Base-by-base conservation (phyloP, 257 asterid genomes). In the Jacaranda mimosifolia region DNA sequence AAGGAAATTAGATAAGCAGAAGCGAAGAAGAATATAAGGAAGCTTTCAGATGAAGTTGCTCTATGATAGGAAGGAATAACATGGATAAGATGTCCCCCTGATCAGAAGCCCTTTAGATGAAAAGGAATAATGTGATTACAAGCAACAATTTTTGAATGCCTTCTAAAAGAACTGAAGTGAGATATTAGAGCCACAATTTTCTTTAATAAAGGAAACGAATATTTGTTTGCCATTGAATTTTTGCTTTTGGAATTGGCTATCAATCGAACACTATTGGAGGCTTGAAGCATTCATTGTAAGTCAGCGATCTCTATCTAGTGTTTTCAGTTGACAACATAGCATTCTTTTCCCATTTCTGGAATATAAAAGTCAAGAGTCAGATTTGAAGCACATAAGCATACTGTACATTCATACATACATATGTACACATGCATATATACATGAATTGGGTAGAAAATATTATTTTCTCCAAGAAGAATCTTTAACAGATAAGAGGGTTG, bases 1-100 rank as follows among this genome's bases (percentile, higher is more conserved):
- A 68, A 55, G 55, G 80, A 73, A 73, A 49, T 80, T 77, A 63
- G 84, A 72, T 77, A 51, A 70, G 81, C 10, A 45, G 46, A 48
- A 67, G 45, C 59, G 36, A 71, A 72, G 36, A 71, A 72, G 80
- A 81, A 83, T 77, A 79, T 78, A 76, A 74, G 79, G 83, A 83
- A 79, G 85, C 88, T 85, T 83, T 81, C 58, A 74, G 86, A 59
- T 79, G 87, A 83, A 81, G 87, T 62, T 72, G 79, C 71, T 67
- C 73, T 63, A 51, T 83, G 88, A 87, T 85, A 73, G 64, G 80
- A 83, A 79, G 75, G 86, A 76, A 87, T 77, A 69, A 43, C 74
- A 69, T n/a, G 77, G 83, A 77, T 80, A 68, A 79, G 83, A 75
- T 82, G 88, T 64, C 74, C 81, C 75, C 73, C 88, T 67, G 63